Conservation (phyloP, 1,139 yeast genomes). For the Yamadazyma epiphylla region DNA sequence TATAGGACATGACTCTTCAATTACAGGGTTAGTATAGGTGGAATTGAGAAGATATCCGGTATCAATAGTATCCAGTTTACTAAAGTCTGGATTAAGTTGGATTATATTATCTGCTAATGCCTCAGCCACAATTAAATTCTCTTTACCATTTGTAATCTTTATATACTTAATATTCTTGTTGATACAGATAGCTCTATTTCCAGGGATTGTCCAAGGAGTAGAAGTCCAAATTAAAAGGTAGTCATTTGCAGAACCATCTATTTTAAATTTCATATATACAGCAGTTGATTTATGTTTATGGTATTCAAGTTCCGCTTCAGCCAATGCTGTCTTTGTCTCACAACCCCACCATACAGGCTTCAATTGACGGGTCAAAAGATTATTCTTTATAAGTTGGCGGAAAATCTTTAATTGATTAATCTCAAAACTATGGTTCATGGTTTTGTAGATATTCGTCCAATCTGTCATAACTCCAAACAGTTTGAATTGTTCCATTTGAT, state of each 20-base stretch:
- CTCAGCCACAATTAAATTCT: slow-evolving; percentile 47
- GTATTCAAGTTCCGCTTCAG: slow-evolving; percentile 94
- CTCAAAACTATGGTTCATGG: slow-evolving; percentile 71
- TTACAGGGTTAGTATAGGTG: slow-evolving; percentile 56
- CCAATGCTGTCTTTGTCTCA: slow-evolving; percentile 89
- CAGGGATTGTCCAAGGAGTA: slow-evolving; percentile 95
- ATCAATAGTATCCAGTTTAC: slow-evolving; percentile 12
- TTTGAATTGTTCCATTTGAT: slow-evolving; percentile 62
- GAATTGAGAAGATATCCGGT: slow-evolving; percentile 47
- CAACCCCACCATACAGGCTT: slow-evolving; percentile 99
- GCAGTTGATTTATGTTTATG: slow-evolving; percentile 73
- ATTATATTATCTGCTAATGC: slow-evolving; percentile 34
- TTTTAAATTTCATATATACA: slow-evolving; percentile 56
- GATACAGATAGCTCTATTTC: slow-evolving; percentile 80
- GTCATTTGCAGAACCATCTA: slow-evolving; percentile 8
- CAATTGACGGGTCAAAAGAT: slow-evolving; percentile 73
- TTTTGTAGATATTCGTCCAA: slow-evolving; percentile 67
- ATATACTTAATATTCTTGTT: slow-evolving; percentile 59
- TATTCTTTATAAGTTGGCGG: slow-evolving; percentile 57
- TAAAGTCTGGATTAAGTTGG: slow-evolving; percentile 32
- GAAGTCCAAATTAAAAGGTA: slow-evolving; percentile 83
- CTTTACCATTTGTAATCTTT: slow-evolving; percentile 36
- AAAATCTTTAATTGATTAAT: slow-evolving; percentile 71
- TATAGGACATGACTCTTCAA: slow-evolving; percentile 51
- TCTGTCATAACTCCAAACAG: slow-evolving; percentile 81